Conservation (phyloP, 176 grass and related monocot genomes). For the Hordeum vulgare region DNA sequence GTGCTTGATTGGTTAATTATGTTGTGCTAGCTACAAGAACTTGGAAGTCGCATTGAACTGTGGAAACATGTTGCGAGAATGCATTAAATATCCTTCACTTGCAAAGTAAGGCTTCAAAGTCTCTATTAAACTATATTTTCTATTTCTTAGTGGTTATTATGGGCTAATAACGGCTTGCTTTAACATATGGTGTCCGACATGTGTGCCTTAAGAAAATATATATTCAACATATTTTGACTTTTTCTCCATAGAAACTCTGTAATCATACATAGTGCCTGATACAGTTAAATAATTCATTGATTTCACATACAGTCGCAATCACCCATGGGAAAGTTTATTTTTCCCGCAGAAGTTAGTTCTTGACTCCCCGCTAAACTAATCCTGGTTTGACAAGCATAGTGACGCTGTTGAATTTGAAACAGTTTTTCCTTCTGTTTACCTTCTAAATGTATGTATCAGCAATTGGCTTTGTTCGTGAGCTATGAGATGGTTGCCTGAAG, state of each 20-base stretch:
- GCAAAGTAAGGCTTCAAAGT: slow-evolving; percentile 70
- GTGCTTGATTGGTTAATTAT: slow-evolving; percentile 19
- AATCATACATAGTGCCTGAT: not conserved
- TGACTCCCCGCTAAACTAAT: not conserved
- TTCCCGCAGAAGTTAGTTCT: not conserved
- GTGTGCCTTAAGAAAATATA: slow-evolving; percentile 9
- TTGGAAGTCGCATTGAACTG: slow-evolving; percentile 97
- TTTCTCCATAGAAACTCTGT: not conserved
- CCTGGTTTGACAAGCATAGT: not conserved
- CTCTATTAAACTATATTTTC: not conserved
- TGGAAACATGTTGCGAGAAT: slow-evolving; percentile 97
- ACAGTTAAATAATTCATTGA: not conserved
- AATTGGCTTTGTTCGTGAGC: not conserved
- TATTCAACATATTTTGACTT: not conserved
- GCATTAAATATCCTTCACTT: slow-evolving; percentile 93
- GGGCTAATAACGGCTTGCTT: not conserved
- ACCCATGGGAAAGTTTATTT: not conserved
- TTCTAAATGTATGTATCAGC: not conserved
- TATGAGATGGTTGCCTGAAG: not conserved
- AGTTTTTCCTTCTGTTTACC: not conserved
- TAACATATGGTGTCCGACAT: not conserved
- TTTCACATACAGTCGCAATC: not conserved
- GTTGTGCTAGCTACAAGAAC: slow-evolving; percentile 83
- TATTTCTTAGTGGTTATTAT: not conserved
- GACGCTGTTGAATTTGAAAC: not conserved